A percentile compares a stretch with the other conserved stretches of the same genome.
Conservation (phyloP, 1,139 yeast species). For the Pichia sp. region DNA sequence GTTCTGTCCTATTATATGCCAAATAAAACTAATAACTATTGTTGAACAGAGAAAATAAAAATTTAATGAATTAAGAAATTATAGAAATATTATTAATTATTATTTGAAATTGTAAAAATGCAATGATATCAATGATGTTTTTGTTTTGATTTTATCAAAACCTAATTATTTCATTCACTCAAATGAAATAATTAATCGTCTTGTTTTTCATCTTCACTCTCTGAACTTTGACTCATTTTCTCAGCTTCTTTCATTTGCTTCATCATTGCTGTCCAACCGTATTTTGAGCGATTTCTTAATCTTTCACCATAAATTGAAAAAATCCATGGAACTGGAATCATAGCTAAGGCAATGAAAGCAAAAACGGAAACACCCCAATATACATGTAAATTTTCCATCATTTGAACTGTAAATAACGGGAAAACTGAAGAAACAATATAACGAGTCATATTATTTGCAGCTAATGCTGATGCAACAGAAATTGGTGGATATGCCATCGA, state of each 20-base stretch:
- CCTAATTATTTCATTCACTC: too few species aligned
- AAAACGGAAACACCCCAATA: slow-evolving; percentile 78
- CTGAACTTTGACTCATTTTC: background rate
- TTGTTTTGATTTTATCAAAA: too few species aligned
- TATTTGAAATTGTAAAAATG: too few species aligned
- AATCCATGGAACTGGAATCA: slow-evolving; percentile 67
- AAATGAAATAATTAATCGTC: background rate
- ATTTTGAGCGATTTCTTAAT: slow-evolving; percentile 48
- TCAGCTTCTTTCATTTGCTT: slow-evolving; percentile 15
- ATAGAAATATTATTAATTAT: too few species aligned
- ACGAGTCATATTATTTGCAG: slow-evolving; percentile 71
- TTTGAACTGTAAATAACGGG: slow-evolving; percentile 67
- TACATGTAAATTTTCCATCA: slow-evolving; percentile 60
- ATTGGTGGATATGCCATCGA: slow-evolving; percentile 70
- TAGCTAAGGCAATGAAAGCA: slow-evolving; percentile 63
- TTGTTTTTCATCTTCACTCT: background rate
- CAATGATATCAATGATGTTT: too few species aligned
- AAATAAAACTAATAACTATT: too few species aligned
- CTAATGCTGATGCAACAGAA: slow-evolving; percentile 68
- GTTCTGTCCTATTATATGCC: too few species aligned
- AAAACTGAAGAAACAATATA: slow-evolving; percentile 56
- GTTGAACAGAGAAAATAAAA: too few species aligned
- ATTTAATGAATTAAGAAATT: too few species aligned
- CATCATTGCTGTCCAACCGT: slow-evolving; percentile 48
- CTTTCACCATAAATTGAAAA: slow-evolving; percentile 50